Conservation (phyloP, 73 alveolate genomes). For the Blepharisma japonicum region DNA sequence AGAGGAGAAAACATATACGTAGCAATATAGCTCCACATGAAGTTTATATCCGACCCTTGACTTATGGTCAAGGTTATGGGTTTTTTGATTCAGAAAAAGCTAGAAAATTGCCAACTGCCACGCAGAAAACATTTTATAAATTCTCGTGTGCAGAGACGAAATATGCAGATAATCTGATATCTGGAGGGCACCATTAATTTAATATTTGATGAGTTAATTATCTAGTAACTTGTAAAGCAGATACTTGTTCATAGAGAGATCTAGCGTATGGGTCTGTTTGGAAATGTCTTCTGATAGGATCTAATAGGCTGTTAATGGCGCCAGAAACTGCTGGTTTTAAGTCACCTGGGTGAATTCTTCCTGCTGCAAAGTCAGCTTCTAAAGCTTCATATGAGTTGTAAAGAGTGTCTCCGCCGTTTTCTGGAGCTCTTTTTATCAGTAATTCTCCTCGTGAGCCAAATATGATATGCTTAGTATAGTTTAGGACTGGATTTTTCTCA, state of each 20-base stretch:
- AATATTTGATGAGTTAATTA: constrained; percentile 17
- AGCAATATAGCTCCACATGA: constrained; percentile 50
- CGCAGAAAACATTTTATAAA: constrained; percentile 39
- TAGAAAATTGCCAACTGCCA: constrained; percentile 40
- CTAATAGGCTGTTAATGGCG: constrained; percentile 77
- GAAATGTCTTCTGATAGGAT: constrained; percentile 96
- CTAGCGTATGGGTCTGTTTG: constrained; percentile 93
- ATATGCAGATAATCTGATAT: constrained; percentile 68
- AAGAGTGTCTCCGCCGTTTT: constrained; percentile 32
- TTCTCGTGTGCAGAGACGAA: constrained; percentile 59
- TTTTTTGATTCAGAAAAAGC: constrained; percentile 48
- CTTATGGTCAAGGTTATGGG: constrained; percentile 63
- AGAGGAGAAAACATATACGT: constrained; percentile 62
- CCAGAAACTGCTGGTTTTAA: constrained; percentile 81
- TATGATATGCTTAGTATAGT: constrained; percentile 78
- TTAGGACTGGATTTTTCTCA: constrained; percentile 91
- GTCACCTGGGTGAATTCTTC: constrained; percentile 86
- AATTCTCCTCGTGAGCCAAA: constrained; percentile 62
- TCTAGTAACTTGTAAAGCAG: constrained; percentile 50
- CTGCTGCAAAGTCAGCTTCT: constrained; percentile 73
- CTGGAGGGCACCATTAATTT: constrained; percentile 57
- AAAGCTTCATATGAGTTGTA: constrained; percentile 70
- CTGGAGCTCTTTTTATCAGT: constrained; percentile 21
- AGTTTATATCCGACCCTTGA: constrained; percentile 61
- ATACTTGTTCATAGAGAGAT: constrained; percentile 67